Evolutionary conservation across 2,329 filamentous ascomycete species (phyloP).

Genomic region (Sarocladiaceae sp.): DNA sequence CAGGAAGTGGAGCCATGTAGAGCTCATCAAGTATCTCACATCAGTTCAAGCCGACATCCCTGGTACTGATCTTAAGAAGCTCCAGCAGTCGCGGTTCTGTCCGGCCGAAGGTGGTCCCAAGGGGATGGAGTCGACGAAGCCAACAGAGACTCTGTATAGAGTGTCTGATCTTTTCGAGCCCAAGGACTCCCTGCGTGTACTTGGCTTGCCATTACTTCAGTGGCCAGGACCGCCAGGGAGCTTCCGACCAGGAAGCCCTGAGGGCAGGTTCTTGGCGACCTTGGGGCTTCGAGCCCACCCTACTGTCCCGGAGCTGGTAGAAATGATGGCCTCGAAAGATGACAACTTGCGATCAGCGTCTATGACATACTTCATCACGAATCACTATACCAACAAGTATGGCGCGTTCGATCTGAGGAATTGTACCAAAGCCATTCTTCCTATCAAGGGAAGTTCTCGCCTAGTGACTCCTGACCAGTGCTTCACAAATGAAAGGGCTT

Average conservation of each 20-base stretch:
- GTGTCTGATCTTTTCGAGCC: slow-evolving; percentile 81
- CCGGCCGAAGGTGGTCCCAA: slow-evolving; percentile 65
- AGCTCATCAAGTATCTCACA: slow-evolving; percentile 89
- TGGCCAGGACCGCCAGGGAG: slow-evolving; percentile 68
- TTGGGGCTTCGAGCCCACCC: slow-evolving; percentile 75
- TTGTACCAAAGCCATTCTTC: slow-evolving; percentile 61
- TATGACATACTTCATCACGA: slow-evolving; percentile 77
- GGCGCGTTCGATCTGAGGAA: slow-evolving; percentile 54
- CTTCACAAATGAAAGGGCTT: slow-evolving; percentile 74
- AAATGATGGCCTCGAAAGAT: slow-evolving; percentile 67
- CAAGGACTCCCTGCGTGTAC: slow-evolving; percentile 60
- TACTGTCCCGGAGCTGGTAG: slow-evolving; percentile 67
- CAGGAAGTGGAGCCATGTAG: slow-evolving; percentile 83
- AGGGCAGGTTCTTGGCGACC: slow-evolving; percentile 68
- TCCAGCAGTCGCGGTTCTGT: slow-evolving; percentile 76
- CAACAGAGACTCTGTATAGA: slow-evolving; percentile 56
- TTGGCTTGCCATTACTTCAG: slow-evolving; percentile 72
- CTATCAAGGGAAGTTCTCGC: slow-evolving; percentile 63
- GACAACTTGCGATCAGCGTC: slow-evolving; percentile 59
- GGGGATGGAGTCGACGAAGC: slow-evolving; percentile 50
- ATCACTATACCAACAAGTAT: slow-evolving; percentile 77
- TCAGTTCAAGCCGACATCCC: slow-evolving; percentile 91
- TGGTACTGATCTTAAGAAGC: slow-evolving; percentile 69
- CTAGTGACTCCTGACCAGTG: slow-evolving; percentile 72
- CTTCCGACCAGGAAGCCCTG: slow-evolving; percentile 60